Conservation (phyloP, 768 basidiomycete genomes). For the Trametopsis cervina region DNA sequence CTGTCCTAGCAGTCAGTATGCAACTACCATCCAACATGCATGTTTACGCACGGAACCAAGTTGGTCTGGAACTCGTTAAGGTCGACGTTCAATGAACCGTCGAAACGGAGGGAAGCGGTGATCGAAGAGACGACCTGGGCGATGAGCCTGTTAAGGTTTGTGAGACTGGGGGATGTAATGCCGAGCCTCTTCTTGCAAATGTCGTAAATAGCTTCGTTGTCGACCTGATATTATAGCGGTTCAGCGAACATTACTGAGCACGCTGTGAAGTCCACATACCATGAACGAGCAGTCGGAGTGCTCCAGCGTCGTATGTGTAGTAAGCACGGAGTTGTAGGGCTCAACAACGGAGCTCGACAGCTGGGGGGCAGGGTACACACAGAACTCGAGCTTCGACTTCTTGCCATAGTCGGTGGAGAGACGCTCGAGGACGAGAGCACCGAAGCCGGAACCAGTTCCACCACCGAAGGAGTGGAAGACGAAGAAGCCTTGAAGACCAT, state of each 20-base stretch:
- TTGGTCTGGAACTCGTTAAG: constrained; percentile 70
- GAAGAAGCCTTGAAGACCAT: constrained; percentile 98
- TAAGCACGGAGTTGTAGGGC: constrained; percentile 97
- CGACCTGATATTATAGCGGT: constrained; percentile 24
- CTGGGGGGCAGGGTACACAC: constrained; percentile 93
- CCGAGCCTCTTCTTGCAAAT: constrained; percentile 54
- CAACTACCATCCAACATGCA: background rate
- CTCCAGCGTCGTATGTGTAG: constrained; percentile 98
- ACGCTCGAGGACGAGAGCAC: constrained; percentile 93
- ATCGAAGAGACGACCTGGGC: constrained; percentile 52
- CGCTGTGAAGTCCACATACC: constrained; percentile 39
- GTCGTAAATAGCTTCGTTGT: constrained; percentile 67
- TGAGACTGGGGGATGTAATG: constrained; percentile 52
- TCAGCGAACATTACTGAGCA: background rate
- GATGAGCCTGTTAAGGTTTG: constrained; percentile 61
- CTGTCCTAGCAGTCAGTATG: constrained; percentile 19
- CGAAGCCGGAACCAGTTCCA: constrained; percentile 98
- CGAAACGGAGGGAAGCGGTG: constrained; percentile 49
- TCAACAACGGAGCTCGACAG: constrained; percentile 96
- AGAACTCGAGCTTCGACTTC: constrained; percentile 98
- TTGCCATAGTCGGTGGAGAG: constrained; percentile 99
- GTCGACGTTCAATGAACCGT: constrained; percentile 62
- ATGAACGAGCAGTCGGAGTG: constrained; percentile 99
- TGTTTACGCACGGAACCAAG: constrained; percentile 47
- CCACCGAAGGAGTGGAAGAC: constrained; percentile 99